These are phyloP conservation scores for Rhododendron ferrugineum DNA, from an alignment of 148 eudicot species.

Conservation along the genomic window DNA sequence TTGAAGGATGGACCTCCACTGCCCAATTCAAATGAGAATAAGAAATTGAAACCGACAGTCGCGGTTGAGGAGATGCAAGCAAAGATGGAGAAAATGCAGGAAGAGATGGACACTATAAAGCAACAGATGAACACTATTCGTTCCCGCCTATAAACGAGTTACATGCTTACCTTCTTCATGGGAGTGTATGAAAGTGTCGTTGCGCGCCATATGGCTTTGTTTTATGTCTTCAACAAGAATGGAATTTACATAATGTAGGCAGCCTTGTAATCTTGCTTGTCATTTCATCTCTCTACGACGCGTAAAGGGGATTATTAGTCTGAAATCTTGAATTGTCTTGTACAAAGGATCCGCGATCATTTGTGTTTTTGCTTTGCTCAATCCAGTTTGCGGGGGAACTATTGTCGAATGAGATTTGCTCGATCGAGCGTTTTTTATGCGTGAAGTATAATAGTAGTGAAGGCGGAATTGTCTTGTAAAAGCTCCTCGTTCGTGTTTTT, in stretches of 20 bases:
- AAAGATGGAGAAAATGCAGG: conserved; percentile 30
- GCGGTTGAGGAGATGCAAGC: conserved; percentile 33
- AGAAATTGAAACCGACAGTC: conserved; percentile 12
- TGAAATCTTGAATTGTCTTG: neutral
- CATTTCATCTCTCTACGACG: neutral
- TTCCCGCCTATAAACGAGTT: conserved; percentile 29
- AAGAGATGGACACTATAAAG: neutral
- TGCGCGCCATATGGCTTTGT: neutral
- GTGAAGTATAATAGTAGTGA: too few species aligned
- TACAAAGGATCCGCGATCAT: too few species aligned
- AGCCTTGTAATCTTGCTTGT: neutral
- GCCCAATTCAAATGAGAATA: neutral
- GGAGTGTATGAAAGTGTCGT: neutral
- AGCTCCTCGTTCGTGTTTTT: neutral
- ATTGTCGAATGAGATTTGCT: too few species aligned
- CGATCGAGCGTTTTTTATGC: neutral
- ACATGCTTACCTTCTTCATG: neutral
- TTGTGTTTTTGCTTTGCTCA: neutral
- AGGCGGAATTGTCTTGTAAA: neutral
- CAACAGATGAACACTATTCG: conserved; percentile 30
- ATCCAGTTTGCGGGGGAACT: neutral
- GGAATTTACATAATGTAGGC: neutral
- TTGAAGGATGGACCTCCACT: conserved; percentile 19
- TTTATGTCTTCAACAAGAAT: neutral
- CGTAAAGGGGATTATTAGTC: too few species aligned